Evolutionary conservation across 2,329 filamentous ascomycete species (phyloP).

Genomic region (Calonectria leucothoes): DNA sequence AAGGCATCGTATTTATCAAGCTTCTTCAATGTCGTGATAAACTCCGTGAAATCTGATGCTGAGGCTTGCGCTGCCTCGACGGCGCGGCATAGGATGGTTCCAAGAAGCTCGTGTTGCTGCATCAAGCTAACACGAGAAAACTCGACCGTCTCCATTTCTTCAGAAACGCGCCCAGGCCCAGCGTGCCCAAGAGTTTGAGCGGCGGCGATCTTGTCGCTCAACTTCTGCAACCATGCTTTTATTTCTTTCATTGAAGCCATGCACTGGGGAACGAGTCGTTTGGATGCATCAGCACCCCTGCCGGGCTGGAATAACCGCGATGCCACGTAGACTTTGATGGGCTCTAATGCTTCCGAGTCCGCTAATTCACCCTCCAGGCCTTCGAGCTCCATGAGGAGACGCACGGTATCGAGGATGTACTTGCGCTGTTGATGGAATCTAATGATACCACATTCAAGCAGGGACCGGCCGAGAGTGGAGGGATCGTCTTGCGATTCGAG

Average conservation of each 20-base stretch:
- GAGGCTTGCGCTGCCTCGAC: conserved; percentile 80
- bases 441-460: conserved; percentile 84
- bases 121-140: conserved; percentile 84
- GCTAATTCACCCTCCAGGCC: conserved; percentile 65
- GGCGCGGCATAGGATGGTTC: conserved; percentile 81
- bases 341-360: conserved; percentile 45
- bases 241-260: conserved; percentile 81
- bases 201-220: conserved; percentile 81
- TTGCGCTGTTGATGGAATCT: conserved; percentile 89
- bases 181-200: conserved; percentile 79
- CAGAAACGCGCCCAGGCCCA: conserved; percentile 61
- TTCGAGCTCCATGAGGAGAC: conserved; percentile 79
- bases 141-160: conserved; percentile 81
- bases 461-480: conserved; percentile 75
- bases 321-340: conserved; percentile 50
- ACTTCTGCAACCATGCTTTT: conserved; percentile 78
- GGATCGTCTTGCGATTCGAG: conserved; percentile 79
- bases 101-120: conserved; percentile 90
- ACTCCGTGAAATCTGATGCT: conserved; percentile 77
- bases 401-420: conserved; percentile 84
- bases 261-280: conserved; percentile 79
- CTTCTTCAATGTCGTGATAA: conserved; percentile 76
- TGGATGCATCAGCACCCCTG: conserved; percentile 54
- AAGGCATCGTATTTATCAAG: conserved; percentile 81
- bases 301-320: conserved; percentile 46